Conservation (phyloP, 2,329 filamentous ascomycete species). For the Claviceps fusiformis region DNA sequence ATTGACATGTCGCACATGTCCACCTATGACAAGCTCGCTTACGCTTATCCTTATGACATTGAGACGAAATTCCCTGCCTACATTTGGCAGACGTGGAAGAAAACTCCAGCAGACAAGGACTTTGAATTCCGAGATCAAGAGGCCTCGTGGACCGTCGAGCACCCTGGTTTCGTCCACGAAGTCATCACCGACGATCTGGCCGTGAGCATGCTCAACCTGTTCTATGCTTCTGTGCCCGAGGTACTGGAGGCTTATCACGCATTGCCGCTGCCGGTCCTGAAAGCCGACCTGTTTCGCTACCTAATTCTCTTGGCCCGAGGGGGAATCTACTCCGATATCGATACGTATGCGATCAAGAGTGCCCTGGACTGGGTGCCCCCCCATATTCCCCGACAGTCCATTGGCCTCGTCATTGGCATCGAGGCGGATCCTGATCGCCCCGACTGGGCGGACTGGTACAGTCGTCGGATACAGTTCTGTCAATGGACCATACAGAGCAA, state of each 20-base stretch:
- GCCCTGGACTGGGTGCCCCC: conserved; percentile 79
- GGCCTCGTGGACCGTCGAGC: conserved; percentile 74
- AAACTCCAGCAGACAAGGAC: conserved; percentile 59
- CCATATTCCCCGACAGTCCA: conserved; percentile 58
- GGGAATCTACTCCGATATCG: conserved; percentile 76
- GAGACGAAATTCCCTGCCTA: conserved; percentile 86
- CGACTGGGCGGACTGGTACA: conserved; percentile 95
- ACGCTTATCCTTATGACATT: conserved; percentile 88
- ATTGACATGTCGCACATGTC: conserved; percentile 60
- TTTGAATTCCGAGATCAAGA: conserved; percentile 77
- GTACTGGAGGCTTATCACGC: conserved; percentile 64
- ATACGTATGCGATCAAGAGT: conserved; percentile 72
- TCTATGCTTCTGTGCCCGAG: conserved; percentile 74
- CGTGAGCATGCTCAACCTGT: conserved; percentile 64
- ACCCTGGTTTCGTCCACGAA: conserved; percentile 90
- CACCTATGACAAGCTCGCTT: conserved; percentile 68
- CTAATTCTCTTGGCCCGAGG: conserved; percentile 49
- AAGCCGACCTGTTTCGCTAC: conserved; percentile 70
- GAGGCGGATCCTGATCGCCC: conserved; percentile 88
- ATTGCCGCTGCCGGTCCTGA: conserved; percentile 60
- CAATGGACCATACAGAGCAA: conserved; percentile 98
- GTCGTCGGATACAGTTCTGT: conserved; percentile 90
- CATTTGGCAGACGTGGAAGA: conserved; percentile 99
- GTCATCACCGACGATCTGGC: conserved; percentile 89
- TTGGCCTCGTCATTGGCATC: conserved; percentile 86